A percentile compares a stretch with the other conserved stretches of the same genome.
Conservation (phyloP, 257 asterid genomes). For the Penstemon eatonii region DNA sequence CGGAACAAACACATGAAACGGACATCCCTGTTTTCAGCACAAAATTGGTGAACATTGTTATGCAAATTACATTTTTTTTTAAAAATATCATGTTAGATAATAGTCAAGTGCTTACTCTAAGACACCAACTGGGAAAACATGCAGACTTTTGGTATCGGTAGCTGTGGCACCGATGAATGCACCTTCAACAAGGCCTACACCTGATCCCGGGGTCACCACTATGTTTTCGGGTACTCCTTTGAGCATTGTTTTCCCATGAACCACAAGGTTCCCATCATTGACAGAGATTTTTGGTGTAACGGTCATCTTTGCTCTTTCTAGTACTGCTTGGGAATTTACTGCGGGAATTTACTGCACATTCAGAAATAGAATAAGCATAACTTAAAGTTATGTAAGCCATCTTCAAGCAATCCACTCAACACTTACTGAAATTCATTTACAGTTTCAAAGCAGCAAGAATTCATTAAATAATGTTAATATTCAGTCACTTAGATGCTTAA, state of each 20-base stretch:
- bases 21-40: conserved; percentile 55
- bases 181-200: conserved; percentile 76
- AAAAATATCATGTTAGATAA: conserved; percentile 2
- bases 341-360: too few species aligned
- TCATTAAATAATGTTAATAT: background rate
- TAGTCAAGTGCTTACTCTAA: conserved; percentile 61
- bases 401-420: conserved; percentile 1
- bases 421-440: background rate
- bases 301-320: conserved; percentile 57
- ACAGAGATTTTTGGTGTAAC: conserved; percentile 81
- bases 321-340: conserved; percentile 40
- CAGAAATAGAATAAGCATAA: conserved; percentile 22
- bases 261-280: conserved; percentile 83
- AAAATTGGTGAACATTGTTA: conserved; percentile 3
- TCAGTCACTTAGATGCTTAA: background rate
- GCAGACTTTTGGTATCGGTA: conserved; percentile 71
- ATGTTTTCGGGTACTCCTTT: conserved; percentile 83
- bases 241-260: conserved; percentile 88
- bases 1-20: conserved; percentile 95
- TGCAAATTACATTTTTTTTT: background rate
- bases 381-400: conserved; percentile 9
- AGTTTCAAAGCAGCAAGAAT: background rate
- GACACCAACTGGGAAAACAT: conserved; percentile 82
- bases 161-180: conserved; percentile 91
- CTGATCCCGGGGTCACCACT: conserved; percentile 73